A percentile compares a stretch with the other conserved stretches of the same genome.
phyloP scores from a whole-genome alignment of 805 yeast genomes.

The Nakazawaea peltata region DNA sequence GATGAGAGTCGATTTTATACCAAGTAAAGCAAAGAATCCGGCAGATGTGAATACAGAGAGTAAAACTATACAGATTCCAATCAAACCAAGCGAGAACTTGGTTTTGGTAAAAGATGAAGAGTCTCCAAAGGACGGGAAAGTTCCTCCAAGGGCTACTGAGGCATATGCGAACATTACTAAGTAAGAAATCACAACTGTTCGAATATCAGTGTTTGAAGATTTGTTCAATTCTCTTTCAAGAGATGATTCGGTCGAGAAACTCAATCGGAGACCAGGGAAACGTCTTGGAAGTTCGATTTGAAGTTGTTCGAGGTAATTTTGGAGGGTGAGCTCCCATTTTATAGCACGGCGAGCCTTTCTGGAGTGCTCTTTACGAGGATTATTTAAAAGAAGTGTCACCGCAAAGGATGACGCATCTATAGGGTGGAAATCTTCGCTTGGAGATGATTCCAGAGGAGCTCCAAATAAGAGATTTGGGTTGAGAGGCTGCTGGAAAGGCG shows the following conservation, averaged over 20 bases:
- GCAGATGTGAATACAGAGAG: constrained; percentile 77
- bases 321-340: constrained; percentile 72
- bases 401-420: constrained; percentile 65
- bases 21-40: constrained; percentile 70
- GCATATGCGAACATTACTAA: constrained; percentile 84
- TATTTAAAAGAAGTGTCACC: constrained; percentile 63
- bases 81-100: constrained; percentile 67
- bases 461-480: constrained; percentile 69
- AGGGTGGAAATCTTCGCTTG: constrained; percentile 29
- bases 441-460: constrained; percentile 22
- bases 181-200: constrained; percentile 67
- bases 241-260: constrained; percentile 78
- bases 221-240: constrained; percentile 77
- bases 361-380: constrained; percentile 34
- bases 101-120: constrained; percentile 35
- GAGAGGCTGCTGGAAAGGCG: constrained; percentile 86
- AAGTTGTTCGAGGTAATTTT: constrained; percentile 40
- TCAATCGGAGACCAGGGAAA: constrained; percentile 45
- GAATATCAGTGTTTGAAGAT: constrained; percentile 71
- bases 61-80: constrained; percentile 79
- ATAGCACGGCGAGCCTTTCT: constrained; percentile 29
- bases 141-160: constrained; percentile 59
- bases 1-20: constrained; percentile 79
- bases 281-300: constrained; percentile 8
- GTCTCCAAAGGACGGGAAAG: constrained; percentile 6